Conservation (phyloP, 2,329 filamentous ascomycete genomes). For the Xylaria sp. region DNA sequence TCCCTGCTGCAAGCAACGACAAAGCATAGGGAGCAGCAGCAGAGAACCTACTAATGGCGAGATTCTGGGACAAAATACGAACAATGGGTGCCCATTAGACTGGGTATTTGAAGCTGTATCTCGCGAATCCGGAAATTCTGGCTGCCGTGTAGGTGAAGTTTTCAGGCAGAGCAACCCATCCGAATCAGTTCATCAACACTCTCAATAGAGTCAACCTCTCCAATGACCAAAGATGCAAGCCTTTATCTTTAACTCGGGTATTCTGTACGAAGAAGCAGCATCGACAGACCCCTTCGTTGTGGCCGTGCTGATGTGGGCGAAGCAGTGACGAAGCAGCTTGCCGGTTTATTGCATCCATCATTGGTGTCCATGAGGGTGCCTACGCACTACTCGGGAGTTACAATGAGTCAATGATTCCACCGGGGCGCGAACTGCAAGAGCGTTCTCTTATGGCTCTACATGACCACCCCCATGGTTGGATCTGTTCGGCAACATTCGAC, state of each 20-base stretch:
- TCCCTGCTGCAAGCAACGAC: background rate
- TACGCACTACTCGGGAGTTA: background rate
- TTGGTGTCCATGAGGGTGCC: background rate
- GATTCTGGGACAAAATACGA: background rate
- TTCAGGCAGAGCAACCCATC: background rate
- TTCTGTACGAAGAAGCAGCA: background rate
- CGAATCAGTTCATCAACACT: background rate
- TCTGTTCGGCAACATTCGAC: background rate
- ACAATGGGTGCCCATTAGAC: background rate
- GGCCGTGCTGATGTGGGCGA: background rate
- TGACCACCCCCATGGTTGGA: background rate
- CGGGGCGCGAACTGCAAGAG: background rate
- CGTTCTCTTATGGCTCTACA: background rate
- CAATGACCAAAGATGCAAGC: background rate
- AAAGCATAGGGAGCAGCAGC: background rate
- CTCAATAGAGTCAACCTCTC: background rate
- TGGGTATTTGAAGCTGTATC: background rate
- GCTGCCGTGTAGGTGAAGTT: background rate
- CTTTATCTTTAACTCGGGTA: background rate
- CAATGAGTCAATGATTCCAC: background rate
- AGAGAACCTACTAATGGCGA: background rate
- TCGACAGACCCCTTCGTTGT: background rate
- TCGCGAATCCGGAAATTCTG: constrained; percentile 3
- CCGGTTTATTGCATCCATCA: background rate
- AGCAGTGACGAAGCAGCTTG: background rate